phyloP scores from a whole-genome alignment of 192 early-diverging fungal genomes.

The Lunasporangiospora selenospora region DNA sequence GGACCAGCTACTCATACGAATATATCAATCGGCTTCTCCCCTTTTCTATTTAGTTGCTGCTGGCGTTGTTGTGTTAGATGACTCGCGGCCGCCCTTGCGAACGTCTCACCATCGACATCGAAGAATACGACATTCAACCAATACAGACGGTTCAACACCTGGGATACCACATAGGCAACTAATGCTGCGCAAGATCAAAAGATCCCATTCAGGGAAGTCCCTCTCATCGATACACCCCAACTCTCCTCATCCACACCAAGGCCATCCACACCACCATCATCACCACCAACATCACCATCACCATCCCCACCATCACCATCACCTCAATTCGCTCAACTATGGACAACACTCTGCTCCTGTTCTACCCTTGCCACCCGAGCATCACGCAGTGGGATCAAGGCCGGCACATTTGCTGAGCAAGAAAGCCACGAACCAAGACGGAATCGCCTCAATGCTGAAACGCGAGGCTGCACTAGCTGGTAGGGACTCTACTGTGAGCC shows the following conservation, averaged over 20 bases:
- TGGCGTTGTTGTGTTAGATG: slow-evolving; percentile 34
- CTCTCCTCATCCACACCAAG: no score
- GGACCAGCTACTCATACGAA: neutral
- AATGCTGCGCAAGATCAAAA: slow-evolving; percentile 24
- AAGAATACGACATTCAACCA: slow-evolving; percentile 19
- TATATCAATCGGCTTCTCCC: no score
- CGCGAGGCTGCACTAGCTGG: slow-evolving; percentile 45
- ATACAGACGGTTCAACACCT: slow-evolving; percentile 6
- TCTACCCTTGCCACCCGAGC: no score
- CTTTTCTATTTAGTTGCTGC: slow-evolving; percentile 21
- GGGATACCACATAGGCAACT: slow-evolving; percentile 9
- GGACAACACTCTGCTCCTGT: no score
- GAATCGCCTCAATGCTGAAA: slow-evolving; percentile 51
- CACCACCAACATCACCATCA: neutral
- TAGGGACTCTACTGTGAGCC: slow-evolving; percentile 11
- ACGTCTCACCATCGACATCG: slow-evolving; percentile 15
- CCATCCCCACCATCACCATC: neutral
- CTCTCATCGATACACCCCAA: no score
- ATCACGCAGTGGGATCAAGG: no score
- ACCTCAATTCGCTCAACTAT: neutral
- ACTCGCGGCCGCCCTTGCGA: slow-evolving; percentile 21
- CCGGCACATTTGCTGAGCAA: slow-evolving; percentile 2
- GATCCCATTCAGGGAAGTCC: slow-evolving; percentile 17
- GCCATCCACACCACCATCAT: neutral
- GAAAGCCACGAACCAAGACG: slow-evolving; percentile 28